These are phyloP conservation scores for Tetracladium setigerum DNA, from an alignment of 495 filamentous ascomycete genomes.

Conservation along the genomic window DNA sequence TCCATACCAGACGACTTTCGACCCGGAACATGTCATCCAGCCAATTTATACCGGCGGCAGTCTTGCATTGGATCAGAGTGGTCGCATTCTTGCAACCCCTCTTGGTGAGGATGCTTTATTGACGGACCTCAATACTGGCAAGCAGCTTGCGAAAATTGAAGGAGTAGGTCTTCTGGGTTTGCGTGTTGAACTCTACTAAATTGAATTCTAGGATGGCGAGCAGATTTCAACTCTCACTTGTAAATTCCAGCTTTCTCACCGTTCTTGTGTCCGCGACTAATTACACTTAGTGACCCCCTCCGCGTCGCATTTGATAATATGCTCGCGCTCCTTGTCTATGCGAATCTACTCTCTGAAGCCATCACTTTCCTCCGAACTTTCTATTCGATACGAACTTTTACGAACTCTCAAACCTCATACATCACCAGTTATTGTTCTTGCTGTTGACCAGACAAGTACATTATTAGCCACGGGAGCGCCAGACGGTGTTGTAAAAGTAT, in stretches of 20 bases:
- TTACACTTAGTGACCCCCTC: slow-evolving; percentile 66
- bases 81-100: slow-evolving; percentile 76
- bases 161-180: slow-evolving; percentile 52
- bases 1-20: slow-evolving; percentile 73
- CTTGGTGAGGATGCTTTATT: slow-evolving; percentile 84
- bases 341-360: slow-evolving; percentile 71
- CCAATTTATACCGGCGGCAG: slow-evolving; percentile 92
- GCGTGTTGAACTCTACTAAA: background rate
- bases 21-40: slow-evolving; percentile 69
- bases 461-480: slow-evolving; percentile 85
- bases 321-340: slow-evolving; percentile 91
- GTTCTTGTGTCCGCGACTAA: slow-evolving; percentile 10
- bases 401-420: slow-evolving; percentile 85
- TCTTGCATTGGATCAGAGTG: slow-evolving; percentile 73
- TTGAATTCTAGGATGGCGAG: slow-evolving; percentile 73
- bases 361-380: slow-evolving; percentile 40
- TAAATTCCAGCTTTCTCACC: slow-evolving; percentile 31
- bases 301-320: slow-evolving; percentile 78
- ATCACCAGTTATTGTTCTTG: slow-evolving; percentile 76
- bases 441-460: slow-evolving; percentile 79
- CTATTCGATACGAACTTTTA: slow-evolving; percentile 57
- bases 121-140: slow-evolving; percentile 76
- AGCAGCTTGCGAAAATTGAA: slow-evolving; percentile 77
- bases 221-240: slow-evolving; percentile 76
- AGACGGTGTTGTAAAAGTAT: slow-evolving; percentile 90